Conservation (phyloP, 2,329 filamentous ascomycete species). For the Epichloe sp. region DNA sequence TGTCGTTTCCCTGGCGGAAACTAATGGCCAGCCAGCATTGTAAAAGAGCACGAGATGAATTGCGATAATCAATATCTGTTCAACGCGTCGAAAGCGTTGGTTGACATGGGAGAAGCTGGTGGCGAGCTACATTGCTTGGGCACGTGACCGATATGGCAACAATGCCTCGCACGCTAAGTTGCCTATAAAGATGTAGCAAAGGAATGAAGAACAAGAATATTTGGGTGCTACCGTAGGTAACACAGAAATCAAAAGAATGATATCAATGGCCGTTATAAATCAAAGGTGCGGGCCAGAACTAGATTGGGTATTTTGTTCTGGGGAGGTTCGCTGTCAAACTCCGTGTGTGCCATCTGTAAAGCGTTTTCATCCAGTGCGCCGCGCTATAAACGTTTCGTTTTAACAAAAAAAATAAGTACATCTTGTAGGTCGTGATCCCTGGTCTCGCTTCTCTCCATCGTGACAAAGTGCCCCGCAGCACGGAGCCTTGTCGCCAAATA, state of each 20-base stretch:
- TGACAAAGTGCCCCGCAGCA: not conserved
- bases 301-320: not conserved
- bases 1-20: not conserved
- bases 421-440: not conserved
- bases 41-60: not conserved
- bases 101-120: not conserved
- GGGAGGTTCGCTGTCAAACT: not conserved
- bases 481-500: not conserved
- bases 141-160: not conserved
- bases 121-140: not conserved
- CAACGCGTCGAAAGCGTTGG: not conserved
- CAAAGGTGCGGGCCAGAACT: not conserved
- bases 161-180: not conserved
- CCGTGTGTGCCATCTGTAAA: not conserved
- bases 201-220: not conserved
- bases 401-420: not conserved
- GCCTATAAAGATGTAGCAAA: not conserved
- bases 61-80: not conserved
- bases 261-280: not conserved
- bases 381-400: conserved; percentile 7
- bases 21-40: not conserved
- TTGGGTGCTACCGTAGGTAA: not conserved
- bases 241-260: not conserved
- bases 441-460: not conserved
- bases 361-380: conserved; percentile 9